Conservation (phyloP, 163 green algal species). For the Chlamydomonas reinhardtii region DNA sequence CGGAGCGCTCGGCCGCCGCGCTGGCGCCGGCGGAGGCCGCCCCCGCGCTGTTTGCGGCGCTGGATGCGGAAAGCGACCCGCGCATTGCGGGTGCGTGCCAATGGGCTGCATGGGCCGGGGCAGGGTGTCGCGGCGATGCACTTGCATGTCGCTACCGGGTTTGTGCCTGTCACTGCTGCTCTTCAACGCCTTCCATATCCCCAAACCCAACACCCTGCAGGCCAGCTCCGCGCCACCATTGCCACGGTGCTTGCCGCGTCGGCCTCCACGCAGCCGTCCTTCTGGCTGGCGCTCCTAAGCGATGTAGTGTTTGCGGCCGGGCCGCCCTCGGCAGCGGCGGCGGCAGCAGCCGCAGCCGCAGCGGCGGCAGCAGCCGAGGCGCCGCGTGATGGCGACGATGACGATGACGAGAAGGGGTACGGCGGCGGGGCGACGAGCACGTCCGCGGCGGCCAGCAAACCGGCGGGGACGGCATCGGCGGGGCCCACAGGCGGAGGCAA, state of each 20-base stretch:
- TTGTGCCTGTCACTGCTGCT: too few relatives aligned
- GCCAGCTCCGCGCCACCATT: slow-evolving; percentile 79
- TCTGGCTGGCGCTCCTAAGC: slow-evolving; percentile 82
- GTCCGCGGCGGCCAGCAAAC: not conserved
- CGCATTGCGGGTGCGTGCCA: slow-evolving; percentile 58
- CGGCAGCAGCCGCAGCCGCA: not conserved
- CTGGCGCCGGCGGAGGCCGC: slow-evolving; percentile 70
- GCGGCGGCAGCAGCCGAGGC: not conserved
- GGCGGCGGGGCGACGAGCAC: not conserved
- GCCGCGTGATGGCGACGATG: not conserved
- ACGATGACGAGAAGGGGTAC: slow-evolving; percentile 27
- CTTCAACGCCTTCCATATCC: too few relatives aligned
- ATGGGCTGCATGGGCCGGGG: too few relatives aligned
- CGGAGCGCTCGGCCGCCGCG: slow-evolving; percentile 70
- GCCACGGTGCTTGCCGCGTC: slow-evolving; percentile 75
- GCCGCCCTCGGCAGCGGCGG: slow-evolving; percentile 24
- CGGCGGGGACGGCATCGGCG: not conserved
- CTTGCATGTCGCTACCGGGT: too few relatives aligned
- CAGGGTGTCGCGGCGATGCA: too few relatives aligned
- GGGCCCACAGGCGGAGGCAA: not conserved
- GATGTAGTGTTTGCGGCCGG: slow-evolving; percentile 72
- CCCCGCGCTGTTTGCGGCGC: slow-evolving; percentile 77
- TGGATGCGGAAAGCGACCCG: slow-evolving; percentile 84
- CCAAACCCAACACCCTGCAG: too few relatives aligned
- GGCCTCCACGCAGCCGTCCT: slow-evolving; percentile 58